Evolutionary conservation across 768 basidiomycete species (phyloP).

Genomic region (Auriculariales sp.): DNA sequence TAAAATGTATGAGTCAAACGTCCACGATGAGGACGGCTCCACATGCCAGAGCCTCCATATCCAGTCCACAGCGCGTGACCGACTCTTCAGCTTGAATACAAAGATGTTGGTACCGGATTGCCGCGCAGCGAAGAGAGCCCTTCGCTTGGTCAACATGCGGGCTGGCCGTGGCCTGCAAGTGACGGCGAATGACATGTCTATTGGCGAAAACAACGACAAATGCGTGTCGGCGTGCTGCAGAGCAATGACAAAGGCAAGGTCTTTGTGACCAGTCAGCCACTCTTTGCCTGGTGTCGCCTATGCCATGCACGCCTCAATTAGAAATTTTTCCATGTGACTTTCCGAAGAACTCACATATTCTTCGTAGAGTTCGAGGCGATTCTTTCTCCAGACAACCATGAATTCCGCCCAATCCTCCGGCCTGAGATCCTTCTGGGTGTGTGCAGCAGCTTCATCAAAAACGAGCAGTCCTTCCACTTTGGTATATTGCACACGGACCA

Average conservation of each 20-base stretch:
- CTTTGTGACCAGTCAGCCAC: conserved; percentile 54
- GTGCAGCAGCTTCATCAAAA: conserved; percentile 58
- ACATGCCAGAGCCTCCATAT: conserved; percentile 69
- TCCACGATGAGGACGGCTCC: not conserved
- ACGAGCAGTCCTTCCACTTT: conserved; percentile 31
- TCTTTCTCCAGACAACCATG: conserved; percentile 71
- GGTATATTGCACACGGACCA: conserved; percentile 60
- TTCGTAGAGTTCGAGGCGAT: conserved; percentile 68
- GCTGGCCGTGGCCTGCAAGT: conserved; percentile 39
- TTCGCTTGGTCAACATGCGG: conserved; percentile 19
- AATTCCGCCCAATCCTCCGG: conserved; percentile 69
- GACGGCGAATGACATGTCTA: conserved; percentile 72
- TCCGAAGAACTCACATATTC: conserved; percentile 57
- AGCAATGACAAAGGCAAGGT: conserved; percentile 67
- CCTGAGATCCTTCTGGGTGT: conserved; percentile 42
- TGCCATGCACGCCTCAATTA: conserved; percentile 6
- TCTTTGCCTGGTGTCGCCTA: conserved; percentile 45
- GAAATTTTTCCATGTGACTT: not conserved
- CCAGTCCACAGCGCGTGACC: conserved; percentile 77
- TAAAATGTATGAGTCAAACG: not conserved
- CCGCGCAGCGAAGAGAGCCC: conserved; percentile 32
- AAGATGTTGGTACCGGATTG: conserved; percentile 70
- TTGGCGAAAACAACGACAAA: conserved; percentile 76
- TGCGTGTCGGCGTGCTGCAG: conserved; percentile 44
- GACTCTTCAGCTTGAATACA: conserved; percentile 68